phyloP scores from a whole-genome alignment of 2,329 filamentous ascomycete genomes.

The Scedosporium dehoogii region DNA sequence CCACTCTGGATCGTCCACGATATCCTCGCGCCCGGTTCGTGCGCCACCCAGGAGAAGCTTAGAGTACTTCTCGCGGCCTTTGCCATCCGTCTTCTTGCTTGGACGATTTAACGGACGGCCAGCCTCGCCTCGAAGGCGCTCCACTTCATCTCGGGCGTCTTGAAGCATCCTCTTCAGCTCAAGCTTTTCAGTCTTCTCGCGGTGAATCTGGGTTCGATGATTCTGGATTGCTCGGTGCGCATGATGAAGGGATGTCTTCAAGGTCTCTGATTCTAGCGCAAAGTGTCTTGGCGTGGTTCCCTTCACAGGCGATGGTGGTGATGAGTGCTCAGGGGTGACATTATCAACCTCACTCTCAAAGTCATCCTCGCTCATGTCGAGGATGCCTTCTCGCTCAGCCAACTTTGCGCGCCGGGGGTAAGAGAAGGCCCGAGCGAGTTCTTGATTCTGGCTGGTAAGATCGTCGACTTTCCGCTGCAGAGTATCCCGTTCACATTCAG shows the following conservation, averaged over 20 bases:
- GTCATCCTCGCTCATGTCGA: conserved; percentile 50
- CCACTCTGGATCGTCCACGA: conserved; percentile 78
- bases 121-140: conserved; percentile 50
- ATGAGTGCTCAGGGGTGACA: conserved; percentile 78
- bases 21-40: conserved; percentile 65
- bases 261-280: conserved; percentile 83
- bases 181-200: conserved; percentile 97
- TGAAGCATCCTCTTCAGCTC: conserved; percentile 92
- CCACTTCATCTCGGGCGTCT: conserved; percentile 87
- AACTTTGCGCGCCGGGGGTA: conserved; percentile 59
- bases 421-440: conserved; percentile 76
- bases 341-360: conserved; percentile 57
- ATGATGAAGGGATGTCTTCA: conserved; percentile 89
- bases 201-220: conserved; percentile 86
- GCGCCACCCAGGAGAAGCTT: conserved; percentile 66
- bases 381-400: conserved; percentile 52
- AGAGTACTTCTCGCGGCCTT: conserved; percentile 61
- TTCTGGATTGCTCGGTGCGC: conserved; percentile 96
- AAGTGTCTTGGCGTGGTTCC: conserved; percentile 83
- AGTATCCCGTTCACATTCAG: conserved; percentile 67
- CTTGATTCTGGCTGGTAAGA: conserved; percentile 77
- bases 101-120: conserved; percentile 41
- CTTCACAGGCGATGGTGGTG: conserved; percentile 83
- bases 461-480: conserved; percentile 84
- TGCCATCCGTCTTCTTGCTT: conserved; percentile 53